A percentile compares a stretch with the other conserved stretches of the same genome.
phyloP scores from a whole-genome alignment of 73 alveolate species.

The Stentor roeselii region DNA sequence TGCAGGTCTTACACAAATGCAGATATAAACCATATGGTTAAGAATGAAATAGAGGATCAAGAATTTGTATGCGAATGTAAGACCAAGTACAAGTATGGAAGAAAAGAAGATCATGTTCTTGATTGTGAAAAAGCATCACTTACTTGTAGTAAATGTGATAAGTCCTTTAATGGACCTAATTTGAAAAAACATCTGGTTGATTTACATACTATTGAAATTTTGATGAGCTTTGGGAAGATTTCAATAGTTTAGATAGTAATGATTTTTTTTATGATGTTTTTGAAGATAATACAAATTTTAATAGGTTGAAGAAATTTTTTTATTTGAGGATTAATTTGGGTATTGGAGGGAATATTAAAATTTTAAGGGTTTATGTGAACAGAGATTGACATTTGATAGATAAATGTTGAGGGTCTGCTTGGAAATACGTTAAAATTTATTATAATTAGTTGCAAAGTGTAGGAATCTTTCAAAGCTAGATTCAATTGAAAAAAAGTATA shows the following conservation, averaged over 20 bases:
- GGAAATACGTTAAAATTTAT: no score
- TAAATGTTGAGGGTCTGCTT: no score
- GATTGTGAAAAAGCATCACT: neutral
- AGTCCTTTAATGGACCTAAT: neutral
- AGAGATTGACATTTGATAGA: no score
- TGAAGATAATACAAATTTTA: no score
- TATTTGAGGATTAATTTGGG: no score
- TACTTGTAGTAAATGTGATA: neutral
- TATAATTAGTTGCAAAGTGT: no score
- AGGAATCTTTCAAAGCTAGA: no score
- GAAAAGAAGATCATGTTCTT: neutral
- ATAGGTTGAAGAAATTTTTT: no score
- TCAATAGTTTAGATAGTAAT: neutral
- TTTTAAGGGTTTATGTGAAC: no score
- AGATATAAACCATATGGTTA: neutral
- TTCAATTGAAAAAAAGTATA: no score
- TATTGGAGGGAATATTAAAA: no score
- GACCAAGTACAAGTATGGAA: neutral
- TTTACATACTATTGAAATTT: neutral
- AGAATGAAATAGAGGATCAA: neutral
- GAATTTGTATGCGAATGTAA: neutral
- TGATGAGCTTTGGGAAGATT: neutral
- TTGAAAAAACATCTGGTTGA: neutral
- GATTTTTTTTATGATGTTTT: no score
- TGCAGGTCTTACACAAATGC: neutral